These are phyloP conservation scores for Echium plantagineum DNA, from an alignment of 257 asterid species.

Conservation along the genomic window DNA sequence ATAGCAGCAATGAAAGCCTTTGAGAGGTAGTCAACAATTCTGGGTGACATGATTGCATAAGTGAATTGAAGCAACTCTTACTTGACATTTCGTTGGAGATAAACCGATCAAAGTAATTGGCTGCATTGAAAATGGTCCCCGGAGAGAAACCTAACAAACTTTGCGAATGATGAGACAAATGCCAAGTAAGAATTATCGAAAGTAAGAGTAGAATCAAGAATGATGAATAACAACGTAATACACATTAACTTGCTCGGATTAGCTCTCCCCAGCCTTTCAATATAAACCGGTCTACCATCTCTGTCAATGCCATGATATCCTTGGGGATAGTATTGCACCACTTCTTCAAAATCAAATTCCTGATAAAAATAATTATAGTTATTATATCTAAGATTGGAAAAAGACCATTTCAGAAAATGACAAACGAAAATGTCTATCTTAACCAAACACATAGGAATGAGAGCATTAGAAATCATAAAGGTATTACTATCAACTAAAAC, in stretches of 20 bases:
- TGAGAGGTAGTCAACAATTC: too few relatives aligned
- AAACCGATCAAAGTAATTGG: conserved; percentile 62
- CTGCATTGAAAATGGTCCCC: conserved; percentile 49
- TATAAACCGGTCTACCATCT: conserved; percentile 93
- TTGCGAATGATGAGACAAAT: too few relatives aligned
- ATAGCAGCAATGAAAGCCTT: too few relatives aligned
- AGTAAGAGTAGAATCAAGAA: too few relatives aligned
- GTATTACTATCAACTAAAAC: background rate
- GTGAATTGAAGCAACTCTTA: conserved; percentile 19
- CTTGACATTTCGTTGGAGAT: conserved; percentile 38
- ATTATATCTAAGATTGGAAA: background rate
- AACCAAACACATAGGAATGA: background rate
- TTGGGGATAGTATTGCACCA: conserved; percentile 83
- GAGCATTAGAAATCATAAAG: background rate
- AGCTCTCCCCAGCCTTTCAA: conserved; percentile 91
- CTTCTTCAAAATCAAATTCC: conserved; percentile 81
- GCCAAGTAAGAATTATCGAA: too few relatives aligned
- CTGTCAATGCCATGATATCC: conserved; percentile 97
- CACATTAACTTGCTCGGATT: conserved; percentile 69
- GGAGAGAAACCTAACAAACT: conserved; percentile 38
- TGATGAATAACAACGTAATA: too few relatives aligned
- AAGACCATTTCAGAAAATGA: background rate
- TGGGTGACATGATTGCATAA: too few relatives aligned
- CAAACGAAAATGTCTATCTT: background rate
- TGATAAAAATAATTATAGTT: conserved; percentile 10